A percentile compares a stretch with the other conserved stretches of the same genome.
These are phyloP conservation scores for Rhododendron williamsianum DNA, from an alignment of 148 eudicot species.

Conservation along the genomic window DNA sequence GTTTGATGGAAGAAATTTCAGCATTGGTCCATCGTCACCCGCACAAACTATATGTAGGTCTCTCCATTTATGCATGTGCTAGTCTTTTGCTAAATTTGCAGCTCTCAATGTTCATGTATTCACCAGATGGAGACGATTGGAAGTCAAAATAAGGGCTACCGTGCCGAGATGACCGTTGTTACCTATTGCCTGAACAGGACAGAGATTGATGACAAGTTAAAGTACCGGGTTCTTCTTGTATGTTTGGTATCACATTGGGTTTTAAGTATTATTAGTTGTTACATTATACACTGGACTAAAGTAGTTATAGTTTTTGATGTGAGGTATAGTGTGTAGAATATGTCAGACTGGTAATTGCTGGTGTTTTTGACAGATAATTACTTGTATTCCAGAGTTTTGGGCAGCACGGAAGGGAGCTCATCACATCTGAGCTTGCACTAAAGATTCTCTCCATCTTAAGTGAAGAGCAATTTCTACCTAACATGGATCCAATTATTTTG, in stretches of 20 bases:
- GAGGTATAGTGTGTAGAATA: slow-evolving; percentile 33
- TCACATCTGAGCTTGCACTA: slow-evolving; percentile 90
- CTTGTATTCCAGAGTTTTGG: slow-evolving; percentile 99
- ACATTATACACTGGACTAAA: background rate
- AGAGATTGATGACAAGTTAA: slow-evolving; percentile 53
- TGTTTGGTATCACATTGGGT: slow-evolving; percentile 27
- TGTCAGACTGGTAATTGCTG: slow-evolving; percentile 86
- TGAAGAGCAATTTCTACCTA: slow-evolving; percentile 85
- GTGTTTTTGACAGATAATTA: slow-evolving; percentile 98
- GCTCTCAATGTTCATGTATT: background rate
- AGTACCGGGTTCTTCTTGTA: slow-evolving; percentile 87
- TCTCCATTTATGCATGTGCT: background rate
- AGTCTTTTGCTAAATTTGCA: slow-evolving; percentile 1
- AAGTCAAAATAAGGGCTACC: slow-evolving; percentile 66
- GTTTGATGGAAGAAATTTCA: slow-evolving; percentile 73
- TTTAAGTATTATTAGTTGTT: background rate
- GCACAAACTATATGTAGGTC: slow-evolving; percentile 59
- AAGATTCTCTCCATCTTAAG: slow-evolving; percentile 77
- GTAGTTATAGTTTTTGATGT: slow-evolving; percentile 9
- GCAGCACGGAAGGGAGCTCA: slow-evolving; percentile 97
- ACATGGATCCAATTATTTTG: slow-evolving; percentile 46
- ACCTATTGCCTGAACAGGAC: slow-evolving; percentile 64
- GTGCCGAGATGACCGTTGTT: slow-evolving; percentile 64
- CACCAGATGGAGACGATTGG: slow-evolving; percentile 67
- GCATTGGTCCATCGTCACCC: slow-evolving; percentile 81